phyloP scores from a whole-genome alignment of 1,139 yeast genomes.

The Insectozyma bohioensis region DNA sequence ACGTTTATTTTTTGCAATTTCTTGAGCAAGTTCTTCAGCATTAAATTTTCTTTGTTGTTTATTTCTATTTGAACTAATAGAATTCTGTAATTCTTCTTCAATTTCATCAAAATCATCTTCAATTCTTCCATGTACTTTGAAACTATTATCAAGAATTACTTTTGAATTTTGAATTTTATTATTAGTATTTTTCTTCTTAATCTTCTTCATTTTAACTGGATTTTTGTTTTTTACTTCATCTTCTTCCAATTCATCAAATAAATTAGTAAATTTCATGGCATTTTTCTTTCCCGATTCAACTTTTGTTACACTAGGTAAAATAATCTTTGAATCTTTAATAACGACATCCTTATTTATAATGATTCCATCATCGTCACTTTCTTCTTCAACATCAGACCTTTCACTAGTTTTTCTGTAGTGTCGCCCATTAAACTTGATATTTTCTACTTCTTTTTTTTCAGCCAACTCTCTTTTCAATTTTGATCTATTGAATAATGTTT shows the following conservation, averaged over 20 bases:
- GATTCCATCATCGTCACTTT: slow-evolving; percentile 16
- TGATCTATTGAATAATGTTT: slow-evolving; percentile 31
- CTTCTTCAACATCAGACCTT: slow-evolving; percentile 14
- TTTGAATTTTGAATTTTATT: slow-evolving; percentile 13
- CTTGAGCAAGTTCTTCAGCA: slow-evolving; percentile 50
- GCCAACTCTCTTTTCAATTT: slow-evolving; percentile 24
- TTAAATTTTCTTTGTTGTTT: slow-evolving; percentile 34
- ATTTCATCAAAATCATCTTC: slow-evolving; percentile 36
- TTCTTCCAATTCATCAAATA: slow-evolving; percentile 27
- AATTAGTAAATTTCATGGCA: slow-evolving; percentile 11
- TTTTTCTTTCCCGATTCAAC: slow-evolving; percentile 2
- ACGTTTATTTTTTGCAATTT: slow-evolving; percentile 34
- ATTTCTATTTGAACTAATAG: slow-evolving; percentile 41
- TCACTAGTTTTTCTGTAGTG: slow-evolving; percentile 15
- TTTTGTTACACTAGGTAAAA: slow-evolving; percentile 13
- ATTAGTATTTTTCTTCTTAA: slow-evolving; percentile 29
- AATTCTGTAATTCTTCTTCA: slow-evolving; percentile 47
- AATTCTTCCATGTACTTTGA: slow-evolving; percentile 30
- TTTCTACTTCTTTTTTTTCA: slow-evolving; percentile 26
- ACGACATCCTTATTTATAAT: slow-evolving; percentile 10
- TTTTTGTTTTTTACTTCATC: slow-evolving; percentile 41
- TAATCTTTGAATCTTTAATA: slow-evolving; percentile 8
- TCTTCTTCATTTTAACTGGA: slow-evolving; percentile 49
- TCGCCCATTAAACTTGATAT: slow-evolving; percentile 26
- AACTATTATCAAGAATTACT: slow-evolving; percentile 22